phyloP scores from a whole-genome alignment of 1,284 basidiomycete genomes.

The Apiotrichum montevideense region DNA sequence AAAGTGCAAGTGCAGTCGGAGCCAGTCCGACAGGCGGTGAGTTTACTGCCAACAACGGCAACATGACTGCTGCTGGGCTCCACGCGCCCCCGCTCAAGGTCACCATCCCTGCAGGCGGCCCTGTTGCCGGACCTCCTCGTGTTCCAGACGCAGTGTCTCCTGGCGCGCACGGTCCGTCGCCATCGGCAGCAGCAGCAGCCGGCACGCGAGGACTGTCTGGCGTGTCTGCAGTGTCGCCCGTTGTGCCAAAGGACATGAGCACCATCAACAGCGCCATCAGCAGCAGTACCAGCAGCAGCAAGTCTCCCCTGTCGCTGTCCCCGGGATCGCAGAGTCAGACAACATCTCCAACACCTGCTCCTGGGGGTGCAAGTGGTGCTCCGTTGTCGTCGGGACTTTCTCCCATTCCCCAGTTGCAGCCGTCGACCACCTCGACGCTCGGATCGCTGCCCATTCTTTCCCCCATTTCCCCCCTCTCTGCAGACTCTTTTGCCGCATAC shows the following conservation, averaged over 20 bases:
- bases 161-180: too few species aligned
- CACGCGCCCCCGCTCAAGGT: too few species aligned
- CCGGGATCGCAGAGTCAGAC: not conserved
- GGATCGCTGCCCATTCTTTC: conserved; percentile 24
- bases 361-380: too few species aligned
- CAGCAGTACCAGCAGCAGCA: not conserved
- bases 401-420: not conserved
- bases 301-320: not conserved
- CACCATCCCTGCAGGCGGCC: too few species aligned
- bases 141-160: too few species aligned
- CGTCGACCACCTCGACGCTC: not conserved
- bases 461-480: conserved; percentile 26
- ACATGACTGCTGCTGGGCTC: too few species aligned
- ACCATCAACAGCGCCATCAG: not conserved
- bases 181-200: too few species aligned
- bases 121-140: too few species aligned
- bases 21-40: too few species aligned
- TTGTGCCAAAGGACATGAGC: not conserved
- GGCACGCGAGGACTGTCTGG: too few species aligned
- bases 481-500: conserved; percentile 9
- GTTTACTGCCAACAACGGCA: too few species aligned
- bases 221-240: not conserved
- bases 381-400: not conserved
- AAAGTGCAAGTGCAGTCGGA: too few species aligned
- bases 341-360: not conserved